Percentiles rank a stretch among this genome's conserved stretches.
Conservation (phyloP, 2,329 filamentous ascomycete species). For the Trichoderma semiorbis region DNA sequence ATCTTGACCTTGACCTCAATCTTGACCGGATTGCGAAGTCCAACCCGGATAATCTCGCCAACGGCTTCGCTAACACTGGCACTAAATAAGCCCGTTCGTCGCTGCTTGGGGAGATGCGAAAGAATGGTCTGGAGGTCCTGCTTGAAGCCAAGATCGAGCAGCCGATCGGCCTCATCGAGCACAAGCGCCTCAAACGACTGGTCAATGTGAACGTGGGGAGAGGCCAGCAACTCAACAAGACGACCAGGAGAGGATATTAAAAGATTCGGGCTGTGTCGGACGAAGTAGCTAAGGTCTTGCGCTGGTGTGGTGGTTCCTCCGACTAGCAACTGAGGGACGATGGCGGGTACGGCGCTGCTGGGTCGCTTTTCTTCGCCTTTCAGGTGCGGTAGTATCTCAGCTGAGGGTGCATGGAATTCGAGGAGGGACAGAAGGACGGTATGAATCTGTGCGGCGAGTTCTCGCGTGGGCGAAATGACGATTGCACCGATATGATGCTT, state of each 20-base stretch:
- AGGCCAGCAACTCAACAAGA: slow-evolving; percentile 80
- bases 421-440: slow-evolving; percentile 73
- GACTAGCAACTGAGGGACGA: slow-evolving; percentile 84
- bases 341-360: slow-evolving; percentile 43
- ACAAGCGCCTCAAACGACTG: slow-evolving; percentile 91
- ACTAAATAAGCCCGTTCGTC: slow-evolving; percentile 89
- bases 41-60: slow-evolving; percentile 86
- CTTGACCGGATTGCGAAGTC: slow-evolving; percentile 89
- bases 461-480: slow-evolving; percentile 84
- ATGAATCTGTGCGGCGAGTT: slow-evolving; percentile 88
- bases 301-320: slow-evolving; percentile 75
- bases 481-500: slow-evolving; percentile 88
- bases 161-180: slow-evolving; percentile 88
- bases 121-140: slow-evolving; percentile 85
- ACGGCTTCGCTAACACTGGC: slow-evolving; percentile 96
- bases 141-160: slow-evolving; percentile 92
- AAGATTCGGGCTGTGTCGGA: slow-evolving; percentile 81
- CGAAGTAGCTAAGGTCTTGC: slow-evolving; percentile 81
- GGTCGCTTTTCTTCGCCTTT: slow-evolving; percentile 55
- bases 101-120: slow-evolving; percentile 81
- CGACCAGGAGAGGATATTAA: slow-evolving; percentile 88
- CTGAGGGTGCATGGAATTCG: slow-evolving; percentile 77
- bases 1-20: slow-evolving; percentile 88
- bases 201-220: slow-evolving; percentile 81
- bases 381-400: slow-evolving; percentile 57